phyloP scores from a whole-genome alignment of 2,329 filamentous ascomycete genomes.

The Pyrenochaeta sp. region DNA sequence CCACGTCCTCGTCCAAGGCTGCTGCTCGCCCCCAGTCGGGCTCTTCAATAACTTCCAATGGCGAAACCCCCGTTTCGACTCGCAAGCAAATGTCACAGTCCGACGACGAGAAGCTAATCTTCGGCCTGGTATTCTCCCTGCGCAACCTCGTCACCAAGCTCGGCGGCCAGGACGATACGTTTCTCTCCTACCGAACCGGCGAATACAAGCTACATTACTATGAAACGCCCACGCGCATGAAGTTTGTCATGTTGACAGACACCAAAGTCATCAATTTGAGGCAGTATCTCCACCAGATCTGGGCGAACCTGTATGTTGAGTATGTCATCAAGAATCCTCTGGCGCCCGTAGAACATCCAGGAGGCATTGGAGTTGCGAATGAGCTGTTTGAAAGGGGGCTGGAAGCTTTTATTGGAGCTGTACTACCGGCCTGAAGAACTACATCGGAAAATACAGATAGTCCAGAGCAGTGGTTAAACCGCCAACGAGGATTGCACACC shows the following conservation, averaged over 20 bases:
- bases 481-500: too few species aligned
- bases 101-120: conserved; percentile 96
- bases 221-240: conserved; percentile 93
- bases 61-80: conserved; percentile 35
- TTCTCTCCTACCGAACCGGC: conserved; percentile 89
- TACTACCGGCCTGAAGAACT: conserved; percentile 43
- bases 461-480: too few species aligned
- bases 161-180: conserved; percentile 88
- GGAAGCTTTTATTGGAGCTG: conserved; percentile 74
- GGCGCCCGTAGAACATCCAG: conserved; percentile 66
- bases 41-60: conserved; percentile 56
- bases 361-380: conserved; percentile 68
- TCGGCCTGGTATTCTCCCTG: conserved; percentile 94
- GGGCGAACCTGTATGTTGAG: conserved; percentile 97
- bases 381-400: conserved; percentile 71
- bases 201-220: conserved; percentile 99
- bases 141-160: conserved; percentile 97
- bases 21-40: conserved; percentile 57
- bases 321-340: conserved; percentile 76
- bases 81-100: conserved; percentile 62
- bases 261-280: conserved; percentile 88
- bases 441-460: too few species aligned
- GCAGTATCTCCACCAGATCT: conserved; percentile 95
- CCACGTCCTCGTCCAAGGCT: conserved; percentile 55
- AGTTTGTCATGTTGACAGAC: conserved; percentile 96